Conservation (phyloP, 1,139 yeast species). For the Hansenula lynferdii region DNA sequence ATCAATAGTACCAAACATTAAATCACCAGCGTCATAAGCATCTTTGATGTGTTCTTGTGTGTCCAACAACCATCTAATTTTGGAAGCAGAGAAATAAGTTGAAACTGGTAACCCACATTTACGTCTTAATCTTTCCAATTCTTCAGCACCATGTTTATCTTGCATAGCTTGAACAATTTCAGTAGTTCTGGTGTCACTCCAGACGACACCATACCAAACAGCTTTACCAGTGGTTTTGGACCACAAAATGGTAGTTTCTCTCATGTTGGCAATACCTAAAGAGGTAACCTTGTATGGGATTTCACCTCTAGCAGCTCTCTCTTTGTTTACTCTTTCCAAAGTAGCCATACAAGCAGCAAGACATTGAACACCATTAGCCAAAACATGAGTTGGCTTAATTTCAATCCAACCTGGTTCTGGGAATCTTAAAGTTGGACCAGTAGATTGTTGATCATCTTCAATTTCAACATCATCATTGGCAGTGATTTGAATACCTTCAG, state of each 20-base stretch:
- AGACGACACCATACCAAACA: conserved; percentile 78
- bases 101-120: conserved; percentile 81
- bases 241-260: conserved; percentile 95
- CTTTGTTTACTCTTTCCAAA: conserved; percentile 48
- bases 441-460: conserved; percentile 43
- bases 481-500: conserved; percentile 67
- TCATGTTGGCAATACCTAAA: conserved; percentile 90
- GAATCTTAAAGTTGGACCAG: conserved; percentile 67
- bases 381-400: conserved; percentile 83
- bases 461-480: conserved; percentile 53
- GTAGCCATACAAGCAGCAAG: conserved; percentile 59
- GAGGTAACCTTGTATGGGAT: conserved; percentile 52
- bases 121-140: conserved; percentile 52
- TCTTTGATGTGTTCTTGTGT: conserved; percentile 66
- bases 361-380: conserved; percentile 80
- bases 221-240: conserved; percentile 80
- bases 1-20: conserved; percentile 93
- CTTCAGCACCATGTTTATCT: conserved; percentile 52
- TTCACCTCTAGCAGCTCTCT: conserved; percentile 41
- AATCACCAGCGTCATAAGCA: conserved; percentile 71
- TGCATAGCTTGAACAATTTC: conserved; percentile 65
- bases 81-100: conserved; percentile 89
- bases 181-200: conserved; percentile 92
- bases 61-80: conserved; percentile 85
- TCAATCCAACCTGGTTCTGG: conserved; percentile 93